These are phyloP conservation scores for Kodamaea laetipori DNA, from an alignment of 805 yeast genomes.

Conservation along the genomic window DNA sequence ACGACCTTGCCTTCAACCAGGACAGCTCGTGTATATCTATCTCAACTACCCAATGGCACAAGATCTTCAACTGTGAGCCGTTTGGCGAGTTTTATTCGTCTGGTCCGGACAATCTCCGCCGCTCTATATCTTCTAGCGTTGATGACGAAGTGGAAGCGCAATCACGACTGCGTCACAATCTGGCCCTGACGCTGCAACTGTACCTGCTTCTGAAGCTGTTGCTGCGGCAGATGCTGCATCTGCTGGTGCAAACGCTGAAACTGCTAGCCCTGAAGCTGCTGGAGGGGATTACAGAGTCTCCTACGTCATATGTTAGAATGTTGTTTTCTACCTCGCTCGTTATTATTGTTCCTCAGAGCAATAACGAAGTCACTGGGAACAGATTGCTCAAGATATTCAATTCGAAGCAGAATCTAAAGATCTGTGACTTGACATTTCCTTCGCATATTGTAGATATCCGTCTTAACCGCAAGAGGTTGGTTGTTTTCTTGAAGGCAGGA, in stretches of 20 bases:
- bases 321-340: conserved; percentile 45
- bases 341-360: conserved; percentile 38
- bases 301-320: conserved; percentile 39
- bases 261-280: conserved; percentile 1
- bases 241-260: conserved; percentile 5
- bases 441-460: conserved; percentile 69
- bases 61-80: conserved; percentile 48
- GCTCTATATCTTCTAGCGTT: conserved; percentile 7
- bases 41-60: conserved; percentile 34
- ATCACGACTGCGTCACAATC: conserved; percentile 7
- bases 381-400: conserved; percentile 42
- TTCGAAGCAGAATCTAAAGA: conserved; percentile 47
- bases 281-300: conserved; percentile 13
- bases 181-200: background rate
- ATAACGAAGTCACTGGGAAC: conserved; percentile 23
- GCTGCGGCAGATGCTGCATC: conserved; percentile 8
- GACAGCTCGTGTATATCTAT: conserved; percentile 43
- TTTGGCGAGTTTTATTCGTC: conserved; percentile 46
- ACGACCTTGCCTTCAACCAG: conserved; percentile 44
- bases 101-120: conserved; percentile 10
- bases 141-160: conserved; percentile 2
- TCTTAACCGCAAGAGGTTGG: conserved; percentile 78
- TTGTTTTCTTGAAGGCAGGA: conserved; percentile 70
- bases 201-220: conserved; percentile 1
- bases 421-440: conserved; percentile 89